A percentile compares a stretch with the other conserved stretches of the same genome.
Evolutionary conservation across 306 rosid species (phyloP).

Genomic region (Vigna unguiculata): DNA sequence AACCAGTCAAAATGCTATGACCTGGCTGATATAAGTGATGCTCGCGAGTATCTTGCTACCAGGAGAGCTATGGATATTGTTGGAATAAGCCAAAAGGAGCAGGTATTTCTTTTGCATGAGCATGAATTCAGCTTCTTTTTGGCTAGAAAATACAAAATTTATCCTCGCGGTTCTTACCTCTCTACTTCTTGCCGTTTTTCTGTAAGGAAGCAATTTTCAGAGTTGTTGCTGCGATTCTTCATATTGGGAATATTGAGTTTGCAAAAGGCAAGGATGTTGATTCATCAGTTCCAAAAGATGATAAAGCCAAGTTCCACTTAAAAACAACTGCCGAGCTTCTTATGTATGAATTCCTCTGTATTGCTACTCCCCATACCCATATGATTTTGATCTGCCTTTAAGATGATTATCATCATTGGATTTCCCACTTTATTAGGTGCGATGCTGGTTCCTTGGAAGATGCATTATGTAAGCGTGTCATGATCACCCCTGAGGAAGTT

Average conservation of each 20-base stretch:
- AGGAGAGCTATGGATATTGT: conserved; percentile 99
- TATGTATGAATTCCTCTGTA: conserved; percentile 60
- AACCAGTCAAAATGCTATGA: conserved; percentile 94
- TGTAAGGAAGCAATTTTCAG: conserved; percentile 95
- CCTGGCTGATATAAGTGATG: conserved; percentile 80
- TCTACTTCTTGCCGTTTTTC: conserved; percentile 38
- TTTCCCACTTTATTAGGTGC: conserved; percentile 69
- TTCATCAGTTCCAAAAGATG: conserved; percentile 96
- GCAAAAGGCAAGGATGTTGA: conserved; percentile 87
- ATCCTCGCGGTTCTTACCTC: conserved; percentile 53
- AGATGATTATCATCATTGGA: conserved; percentile 39
- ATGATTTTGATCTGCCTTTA: conserved; percentile 35
- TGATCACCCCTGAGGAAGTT: conserved; percentile 99
- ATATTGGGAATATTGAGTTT: conserved; percentile 83
- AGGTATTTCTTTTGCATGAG: conserved; percentile 64
- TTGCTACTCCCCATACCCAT: conserved; percentile 10
- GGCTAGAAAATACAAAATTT: conserved; percentile 26
- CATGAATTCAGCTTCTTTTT: conserved; percentile 29
- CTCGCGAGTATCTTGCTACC: conserved; percentile 97
- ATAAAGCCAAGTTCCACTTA: conserved; percentile 82
- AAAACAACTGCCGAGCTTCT: conserved; percentile 92
- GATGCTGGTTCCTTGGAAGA: conserved; percentile 75
- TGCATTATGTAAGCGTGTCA: conserved; percentile 96
- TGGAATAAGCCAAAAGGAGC: conserved; percentile 91
- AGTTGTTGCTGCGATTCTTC: conserved; percentile 96